phyloP scores from a whole-genome alignment of 148 eudicot genomes.

The Cornus kousa region DNA sequence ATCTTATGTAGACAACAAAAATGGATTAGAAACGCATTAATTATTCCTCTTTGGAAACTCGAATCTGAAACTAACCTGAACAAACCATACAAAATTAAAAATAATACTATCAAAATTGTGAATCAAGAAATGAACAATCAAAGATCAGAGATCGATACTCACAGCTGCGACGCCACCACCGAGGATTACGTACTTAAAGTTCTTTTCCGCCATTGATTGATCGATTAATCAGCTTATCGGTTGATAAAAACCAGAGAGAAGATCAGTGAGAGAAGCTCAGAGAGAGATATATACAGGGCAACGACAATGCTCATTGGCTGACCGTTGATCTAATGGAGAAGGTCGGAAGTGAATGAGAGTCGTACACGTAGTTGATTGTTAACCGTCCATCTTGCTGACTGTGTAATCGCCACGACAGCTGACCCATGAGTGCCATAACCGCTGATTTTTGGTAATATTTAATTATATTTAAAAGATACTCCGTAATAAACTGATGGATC shows the following conservation, averaged over 20 bases:
- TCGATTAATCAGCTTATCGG: background rate
- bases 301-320: background rate
- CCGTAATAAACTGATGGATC: background rate
- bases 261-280: too few relatives aligned
- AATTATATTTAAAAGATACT: too few relatives aligned
- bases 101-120: background rate
- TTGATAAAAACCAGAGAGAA: background rate
- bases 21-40: background rate
- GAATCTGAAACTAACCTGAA: background rate
- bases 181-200: slow-evolving; percentile 79
- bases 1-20: background rate
- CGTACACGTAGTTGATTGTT: slow-evolving; percentile 21
- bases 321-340: background rate
- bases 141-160: slow-evolving; percentile 25
- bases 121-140: background rate
- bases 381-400: slow-evolving; percentile 16
- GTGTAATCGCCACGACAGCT: slow-evolving; percentile 26
- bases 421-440: background rate
- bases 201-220: slow-evolving; percentile 73
- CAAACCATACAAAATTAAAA: background rate
- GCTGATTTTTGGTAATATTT: background rate
- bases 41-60: background rate
- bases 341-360: background rate
- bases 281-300: background rate
- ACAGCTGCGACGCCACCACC: slow-evolving; percentile 98